Conservation (phyloP, 2,329 filamentous ascomycete genomes). For the Pseudogymnoascus verrucosus region DNA sequence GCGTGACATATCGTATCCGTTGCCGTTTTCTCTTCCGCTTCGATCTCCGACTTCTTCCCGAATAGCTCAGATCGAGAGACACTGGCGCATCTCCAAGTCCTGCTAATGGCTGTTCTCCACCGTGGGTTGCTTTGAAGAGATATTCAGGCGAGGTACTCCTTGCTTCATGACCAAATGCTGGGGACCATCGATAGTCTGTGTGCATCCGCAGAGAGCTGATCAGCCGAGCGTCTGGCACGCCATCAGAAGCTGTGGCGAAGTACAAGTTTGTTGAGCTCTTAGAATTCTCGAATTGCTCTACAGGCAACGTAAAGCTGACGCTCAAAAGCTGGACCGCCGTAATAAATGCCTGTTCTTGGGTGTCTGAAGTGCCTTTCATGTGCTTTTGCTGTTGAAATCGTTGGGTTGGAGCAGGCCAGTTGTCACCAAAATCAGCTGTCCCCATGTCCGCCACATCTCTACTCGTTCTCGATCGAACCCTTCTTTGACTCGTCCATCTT, state of each 20-base stretch:
- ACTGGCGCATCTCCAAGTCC: not conserved
- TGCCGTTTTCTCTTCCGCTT: not conserved
- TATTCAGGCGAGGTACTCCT: conserved; percentile 24
- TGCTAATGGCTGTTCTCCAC: conserved; percentile 10
- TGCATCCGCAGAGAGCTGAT: conserved; percentile 28
- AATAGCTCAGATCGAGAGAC: not conserved
- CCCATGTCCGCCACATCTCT: conserved; percentile 2
- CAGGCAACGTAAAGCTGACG: conserved; percentile 26
- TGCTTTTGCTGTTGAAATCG: conserved; percentile 10
- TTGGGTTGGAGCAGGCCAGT: not conserved
- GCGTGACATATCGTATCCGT: not conserved
- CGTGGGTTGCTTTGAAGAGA: conserved; percentile 18
- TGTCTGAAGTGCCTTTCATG: conserved; percentile 12
- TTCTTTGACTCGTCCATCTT: conserved; percentile 10
- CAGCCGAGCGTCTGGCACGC: conserved; percentile 20
- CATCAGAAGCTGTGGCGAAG: conserved; percentile 9
- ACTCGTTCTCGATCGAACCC: not conserved
- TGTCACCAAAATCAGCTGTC: conserved; percentile 1
- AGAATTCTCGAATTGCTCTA: conserved; percentile 14
- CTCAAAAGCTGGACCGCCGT: conserved; percentile 26
- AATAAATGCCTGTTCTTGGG: conserved; percentile 24
- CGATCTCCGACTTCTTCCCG: not conserved
- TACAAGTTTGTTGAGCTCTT: conserved; percentile 10
- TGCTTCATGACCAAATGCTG: conserved; percentile 26
- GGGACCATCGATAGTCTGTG: conserved; percentile 26